A percentile compares a stretch with the other conserved stretches of the same genome.
These are phyloP conservation scores for Dothideomycetidae sp. DNA, from an alignment of 2,329 filamentous ascomycete genomes.

Conservation along the genomic window DNA sequence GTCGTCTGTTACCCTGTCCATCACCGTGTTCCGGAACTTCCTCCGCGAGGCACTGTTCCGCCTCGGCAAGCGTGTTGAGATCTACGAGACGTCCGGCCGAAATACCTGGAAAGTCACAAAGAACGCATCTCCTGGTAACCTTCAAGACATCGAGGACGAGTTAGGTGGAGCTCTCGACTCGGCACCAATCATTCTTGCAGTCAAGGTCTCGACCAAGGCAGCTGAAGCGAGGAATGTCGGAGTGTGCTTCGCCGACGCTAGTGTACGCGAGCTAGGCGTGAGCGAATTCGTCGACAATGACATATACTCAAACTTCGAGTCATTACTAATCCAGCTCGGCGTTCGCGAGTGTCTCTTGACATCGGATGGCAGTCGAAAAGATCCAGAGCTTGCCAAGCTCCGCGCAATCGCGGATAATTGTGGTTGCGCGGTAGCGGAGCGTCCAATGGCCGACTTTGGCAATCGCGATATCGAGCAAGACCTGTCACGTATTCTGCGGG, in stretches of 20 bases:
- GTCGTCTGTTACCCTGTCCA: slow-evolving; percentile 85
- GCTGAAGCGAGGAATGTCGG: slow-evolving; percentile 74
- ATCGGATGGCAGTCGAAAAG: slow-evolving; percentile 62
- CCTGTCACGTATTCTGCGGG: slow-evolving; percentile 70
- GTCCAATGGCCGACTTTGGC: slow-evolving; percentile 62
- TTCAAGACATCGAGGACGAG: slow-evolving; percentile 95
- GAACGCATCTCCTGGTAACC: slow-evolving; percentile 74
- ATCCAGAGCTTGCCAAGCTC: slow-evolving; percentile 77
- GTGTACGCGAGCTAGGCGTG: slow-evolving; percentile 84
- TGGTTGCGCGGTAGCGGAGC: slow-evolving; percentile 76
- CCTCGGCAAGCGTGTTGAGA: slow-evolving; percentile 78
- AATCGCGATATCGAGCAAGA: slow-evolving; percentile 94
- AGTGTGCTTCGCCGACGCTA: slow-evolving; percentile 95
- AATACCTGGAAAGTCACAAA: slow-evolving; percentile 90
- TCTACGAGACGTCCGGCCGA: slow-evolving; percentile 65
- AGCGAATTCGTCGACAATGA: slow-evolving; percentile 99
- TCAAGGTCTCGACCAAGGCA: slow-evolving; percentile 83
- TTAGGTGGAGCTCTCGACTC: slow-evolving; percentile 74
- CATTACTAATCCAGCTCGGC: slow-evolving; percentile 86
- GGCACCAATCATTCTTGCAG: slow-evolving; percentile 85
- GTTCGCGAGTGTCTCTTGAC: slow-evolving; percentile 89
- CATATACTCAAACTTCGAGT: slow-evolving; percentile 94
- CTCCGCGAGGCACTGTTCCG: slow-evolving; percentile 87
- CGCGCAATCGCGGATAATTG: slow-evolving; percentile 83
- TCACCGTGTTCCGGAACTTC: slow-evolving; percentile 91